Conservation (phyloP, 129 eudicot genomes). For the Flaveria linearis region DNA sequence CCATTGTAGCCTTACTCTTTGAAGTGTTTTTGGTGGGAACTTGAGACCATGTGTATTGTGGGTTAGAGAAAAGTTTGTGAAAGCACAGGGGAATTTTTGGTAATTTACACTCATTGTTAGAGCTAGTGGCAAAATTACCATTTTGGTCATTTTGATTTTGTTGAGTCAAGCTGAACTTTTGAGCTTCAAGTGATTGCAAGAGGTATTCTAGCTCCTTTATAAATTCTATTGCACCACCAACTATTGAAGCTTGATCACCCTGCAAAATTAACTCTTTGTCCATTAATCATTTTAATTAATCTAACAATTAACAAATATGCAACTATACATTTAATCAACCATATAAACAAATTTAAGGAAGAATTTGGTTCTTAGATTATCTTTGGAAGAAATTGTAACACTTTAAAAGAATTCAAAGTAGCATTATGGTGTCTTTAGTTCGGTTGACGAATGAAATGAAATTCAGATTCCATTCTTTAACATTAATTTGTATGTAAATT, state of each 20-base stretch:
- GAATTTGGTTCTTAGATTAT: background rate
- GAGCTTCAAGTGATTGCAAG: constrained; percentile 79
- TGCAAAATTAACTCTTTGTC: constrained; percentile 11
- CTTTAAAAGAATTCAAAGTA: no score
- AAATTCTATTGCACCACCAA: constrained; percentile 93
- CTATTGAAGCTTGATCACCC: constrained; percentile 97
- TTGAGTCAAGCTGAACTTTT: constrained; percentile 41
- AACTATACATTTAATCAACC: no score
- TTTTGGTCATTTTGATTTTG: constrained; percentile 2
- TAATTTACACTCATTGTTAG: background rate
- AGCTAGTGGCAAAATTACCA: background rate
- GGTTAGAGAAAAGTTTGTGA: constrained; percentile 59
- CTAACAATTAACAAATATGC: background rate
- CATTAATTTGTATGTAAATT: no score
- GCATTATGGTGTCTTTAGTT: no score
- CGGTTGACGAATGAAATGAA: no score
- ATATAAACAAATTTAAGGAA: no score
- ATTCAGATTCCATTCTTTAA: no score
- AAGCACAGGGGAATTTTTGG: constrained; percentile 38
- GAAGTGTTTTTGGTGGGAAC: constrained; percentile 53
- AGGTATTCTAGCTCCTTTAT: constrained; percentile 88
- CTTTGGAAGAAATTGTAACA: background rate
- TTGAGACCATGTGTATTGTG: constrained; percentile 62
- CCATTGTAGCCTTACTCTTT: constrained; percentile 58
- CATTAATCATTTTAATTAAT: background rate